Evolutionary conservation across 1,284 basidiomycete species (phyloP), one percentile per base, ranked within the genome.

Genomic region (Microstroma glucosiphilum): DNA sequence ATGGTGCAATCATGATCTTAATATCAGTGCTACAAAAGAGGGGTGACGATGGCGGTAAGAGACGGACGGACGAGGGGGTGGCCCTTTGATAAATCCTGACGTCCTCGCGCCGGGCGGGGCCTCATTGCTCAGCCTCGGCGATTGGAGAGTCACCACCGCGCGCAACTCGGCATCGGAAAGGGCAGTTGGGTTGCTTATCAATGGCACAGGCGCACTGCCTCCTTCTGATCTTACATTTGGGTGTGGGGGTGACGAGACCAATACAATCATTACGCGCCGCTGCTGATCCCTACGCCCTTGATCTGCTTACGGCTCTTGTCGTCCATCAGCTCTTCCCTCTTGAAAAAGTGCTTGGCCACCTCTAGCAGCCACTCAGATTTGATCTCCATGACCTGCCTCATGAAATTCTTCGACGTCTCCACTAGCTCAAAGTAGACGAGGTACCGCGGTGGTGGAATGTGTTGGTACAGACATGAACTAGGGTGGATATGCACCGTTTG

Each of bases 301-400:
- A 37, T 37, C 30, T 37, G 30, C 30, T 37, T 37, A 37, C 30
- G 30, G 30, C 43, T 48, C 43, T 21, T 21, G 21, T 48, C 43
- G 21, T 49, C 60, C 19, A 48, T 59, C 12, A 62, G 15, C 11
- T 62, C 61, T 37, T 30, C 61, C 58, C 40, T 26, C 37, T 48
- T 62, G 49, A 53, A 62, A 7, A 42, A 30, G 30, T 62, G 61
- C 40, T 21, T 40, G 6, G 61, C 61, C 11, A 78, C 89, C 84
- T 97, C 92, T 58, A 96, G 80, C 55, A 98, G 80, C 94, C 94
- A 97, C 49, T 86, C 81, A 0, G 92, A 89, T 77, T 96, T 93
- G 78, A 98, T 96, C 75, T 96, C 92, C 92, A 97, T 97, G 49
- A 92, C 85, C 84, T 96, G 92, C 62, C 91, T 87, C 77, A 81